Evolutionary conservation across 768 basidiomycete species (phyloP).

Genomic region (Pholiota molesta): DNA sequence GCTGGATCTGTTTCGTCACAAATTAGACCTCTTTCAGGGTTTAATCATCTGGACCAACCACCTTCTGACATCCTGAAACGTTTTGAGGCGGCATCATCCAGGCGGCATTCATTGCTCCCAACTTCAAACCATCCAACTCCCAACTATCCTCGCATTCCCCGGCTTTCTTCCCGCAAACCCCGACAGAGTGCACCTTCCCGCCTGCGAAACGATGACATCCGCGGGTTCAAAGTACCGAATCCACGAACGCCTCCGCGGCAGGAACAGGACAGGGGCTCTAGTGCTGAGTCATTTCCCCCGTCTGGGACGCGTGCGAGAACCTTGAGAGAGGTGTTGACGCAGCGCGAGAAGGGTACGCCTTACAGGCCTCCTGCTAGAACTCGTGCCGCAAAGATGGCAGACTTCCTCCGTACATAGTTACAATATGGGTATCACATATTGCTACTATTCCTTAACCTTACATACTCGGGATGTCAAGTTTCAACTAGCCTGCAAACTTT

Average conservation of each 20-base stretch:
- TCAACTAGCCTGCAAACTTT: no score
- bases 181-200: neutral
- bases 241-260: neutral
- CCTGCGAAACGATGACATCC: neutral
- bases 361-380: constrained; percentile 42
- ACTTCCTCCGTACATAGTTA: neutral
- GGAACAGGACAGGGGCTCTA: neutral
- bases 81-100: neutral
- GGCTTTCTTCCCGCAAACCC: neutral
- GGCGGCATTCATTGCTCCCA: neutral
- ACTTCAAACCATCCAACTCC: neutral
- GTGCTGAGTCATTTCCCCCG: constrained; percentile 31
- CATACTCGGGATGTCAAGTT: no score
- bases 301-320: constrained; percentile 41
- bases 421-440: no score
- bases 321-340: constrained; percentile 32
- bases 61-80: constrained; percentile 9
- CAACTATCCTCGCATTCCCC: neutral
- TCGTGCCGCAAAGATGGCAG: constrained; percentile 29
- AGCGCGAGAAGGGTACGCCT: constrained; percentile 35
- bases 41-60: constrained; percentile 1
- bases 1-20: neutral
- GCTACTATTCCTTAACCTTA: no score
- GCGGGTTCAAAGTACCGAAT: neutral
- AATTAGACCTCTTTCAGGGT: neutral